phyloP scores from a whole-genome alignment of 106 monocot species.

The Dioscorea dumetorum region DNA sequence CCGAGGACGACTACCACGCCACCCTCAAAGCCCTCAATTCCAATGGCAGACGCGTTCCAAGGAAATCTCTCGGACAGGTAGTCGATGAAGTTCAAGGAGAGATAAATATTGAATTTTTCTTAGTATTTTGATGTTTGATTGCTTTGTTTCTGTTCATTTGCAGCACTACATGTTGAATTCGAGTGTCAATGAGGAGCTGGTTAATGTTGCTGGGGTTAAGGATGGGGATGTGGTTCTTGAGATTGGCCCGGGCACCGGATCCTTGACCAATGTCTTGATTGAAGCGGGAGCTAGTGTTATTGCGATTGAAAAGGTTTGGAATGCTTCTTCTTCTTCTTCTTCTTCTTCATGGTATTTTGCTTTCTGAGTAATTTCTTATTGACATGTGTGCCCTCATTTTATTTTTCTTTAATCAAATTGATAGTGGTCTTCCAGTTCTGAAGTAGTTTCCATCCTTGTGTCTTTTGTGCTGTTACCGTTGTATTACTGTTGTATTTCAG shows the following conservation, averaged over 20 bases:
- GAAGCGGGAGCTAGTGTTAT: conserved; percentile 64
- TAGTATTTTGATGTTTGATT: background rate
- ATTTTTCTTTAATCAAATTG: background rate
- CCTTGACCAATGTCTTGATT: conserved; percentile 69
- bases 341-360: background rate
- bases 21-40: conserved; percentile 80
- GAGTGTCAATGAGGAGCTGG: conserved; percentile 59
- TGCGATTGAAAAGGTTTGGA: conserved; percentile 78
- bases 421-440: background rate
- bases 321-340: background rate
- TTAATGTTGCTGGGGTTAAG: conserved; percentile 35
- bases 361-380: background rate
- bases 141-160: background rate
- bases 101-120: background rate
- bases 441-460: background rate
- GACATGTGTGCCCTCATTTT: background rate
- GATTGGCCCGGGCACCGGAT: conserved; percentile 92
- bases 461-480: background rate
- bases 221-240: conserved; percentile 87
- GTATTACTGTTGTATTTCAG: conserved; percentile 21
- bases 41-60: conserved; percentile 45
- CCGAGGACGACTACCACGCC: conserved; percentile 65
- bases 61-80: conserved; percentile 92
- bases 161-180: conserved; percentile 97
- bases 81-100: background rate